Evolutionary conservation across 2,329 filamentous ascomycete genomes (phyloP).

Genomic region (Alternaria viburni): DNA sequence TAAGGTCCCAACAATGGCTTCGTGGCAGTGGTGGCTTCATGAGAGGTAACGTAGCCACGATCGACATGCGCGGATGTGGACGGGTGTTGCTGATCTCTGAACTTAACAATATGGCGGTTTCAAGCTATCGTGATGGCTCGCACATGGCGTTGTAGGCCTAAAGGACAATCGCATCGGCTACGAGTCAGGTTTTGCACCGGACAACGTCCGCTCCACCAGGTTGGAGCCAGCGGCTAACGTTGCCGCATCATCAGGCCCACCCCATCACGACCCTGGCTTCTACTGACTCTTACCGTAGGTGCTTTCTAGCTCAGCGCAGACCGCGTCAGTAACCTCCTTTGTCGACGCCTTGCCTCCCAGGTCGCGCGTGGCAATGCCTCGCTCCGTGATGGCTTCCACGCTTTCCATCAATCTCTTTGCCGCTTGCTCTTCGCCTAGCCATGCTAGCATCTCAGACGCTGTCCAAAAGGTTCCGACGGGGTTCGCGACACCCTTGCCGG

Average conservation of each 20-base stretch:
- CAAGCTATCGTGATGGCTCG: background rate
- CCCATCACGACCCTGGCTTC: background rate
- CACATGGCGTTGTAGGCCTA: background rate
- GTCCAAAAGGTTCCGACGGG: slow-evolving; percentile 67
- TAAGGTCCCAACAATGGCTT: too few species aligned
- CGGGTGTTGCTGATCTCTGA: background rate
- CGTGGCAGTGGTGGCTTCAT: background rate
- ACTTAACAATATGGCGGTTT: background rate
- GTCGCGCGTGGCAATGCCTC: slow-evolving; percentile 60
- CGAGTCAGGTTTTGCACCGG: background rate
- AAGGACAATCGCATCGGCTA: background rate
- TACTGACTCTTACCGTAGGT: slow-evolving; percentile 6
- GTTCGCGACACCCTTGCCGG: slow-evolving; percentile 63
- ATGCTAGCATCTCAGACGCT: slow-evolving; percentile 63
- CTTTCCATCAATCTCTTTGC: slow-evolving; percentile 57
- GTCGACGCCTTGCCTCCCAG: slow-evolving; percentile 57
- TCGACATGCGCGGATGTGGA: too few species aligned
- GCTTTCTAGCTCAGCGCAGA: slow-evolving; percentile 48
- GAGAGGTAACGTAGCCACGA: background rate
- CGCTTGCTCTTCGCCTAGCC: slow-evolving; percentile 63
- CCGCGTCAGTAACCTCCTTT: slow-evolving; percentile 52
- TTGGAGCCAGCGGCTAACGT: background rate
- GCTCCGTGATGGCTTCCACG: slow-evolving; percentile 61
- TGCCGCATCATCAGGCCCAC: background rate
- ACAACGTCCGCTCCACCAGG: background rate